Evolutionary conservation across 805 yeast species (phyloP).

Genomic region (Lachancea sp.): DNA sequence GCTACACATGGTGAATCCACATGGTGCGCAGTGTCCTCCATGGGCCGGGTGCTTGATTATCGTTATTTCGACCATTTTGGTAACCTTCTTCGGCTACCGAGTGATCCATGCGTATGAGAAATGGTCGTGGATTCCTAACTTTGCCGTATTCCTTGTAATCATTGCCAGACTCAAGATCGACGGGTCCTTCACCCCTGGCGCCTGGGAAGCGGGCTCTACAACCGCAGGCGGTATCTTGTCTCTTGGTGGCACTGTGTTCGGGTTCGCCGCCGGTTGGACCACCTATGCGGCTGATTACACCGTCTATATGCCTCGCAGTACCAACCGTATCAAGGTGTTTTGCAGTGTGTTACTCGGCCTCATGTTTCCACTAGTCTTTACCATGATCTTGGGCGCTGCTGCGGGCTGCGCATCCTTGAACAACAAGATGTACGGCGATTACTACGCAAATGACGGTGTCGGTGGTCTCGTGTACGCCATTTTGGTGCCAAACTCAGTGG

Average conservation of each 20-base stretch:
- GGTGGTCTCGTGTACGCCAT: constrained; percentile 84
- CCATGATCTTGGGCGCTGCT: constrained; percentile 82
- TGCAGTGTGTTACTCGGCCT: constrained; percentile 58
- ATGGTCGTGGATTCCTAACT: constrained; percentile 83
- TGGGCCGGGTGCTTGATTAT: constrained; percentile 87
- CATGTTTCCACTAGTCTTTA: constrained; percentile 60
- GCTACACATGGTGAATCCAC: constrained; percentile 64
- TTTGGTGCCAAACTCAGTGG: constrained; percentile 71
- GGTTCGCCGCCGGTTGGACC: constrained; percentile 93
- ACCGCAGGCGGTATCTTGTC: constrained; percentile 74
- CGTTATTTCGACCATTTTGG: constrained; percentile 57
- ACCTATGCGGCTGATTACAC: constrained; percentile 91
- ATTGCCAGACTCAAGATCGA: constrained; percentile 70
- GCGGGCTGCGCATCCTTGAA: constrained; percentile 60
- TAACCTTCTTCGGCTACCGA: constrained; percentile 79
- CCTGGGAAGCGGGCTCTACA: constrained; percentile 45
- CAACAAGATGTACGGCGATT: constrained; percentile 39
- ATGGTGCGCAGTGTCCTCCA: constrained; percentile 56
- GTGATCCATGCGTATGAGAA: constrained; percentile 78
- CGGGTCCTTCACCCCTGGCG: constrained; percentile 54
- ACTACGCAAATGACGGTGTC: constrained; percentile 48
- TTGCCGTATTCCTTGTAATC: constrained; percentile 65
- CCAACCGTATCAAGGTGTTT: constrained; percentile 55
- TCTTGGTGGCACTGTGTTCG: constrained; percentile 77
- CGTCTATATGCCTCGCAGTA: constrained; percentile 69